Percentiles rank a stretch among this genome's conserved stretches.
phyloP scores from a whole-genome alignment of 192 early-diverging fungal species.

The Backusella luteola region DNA sequence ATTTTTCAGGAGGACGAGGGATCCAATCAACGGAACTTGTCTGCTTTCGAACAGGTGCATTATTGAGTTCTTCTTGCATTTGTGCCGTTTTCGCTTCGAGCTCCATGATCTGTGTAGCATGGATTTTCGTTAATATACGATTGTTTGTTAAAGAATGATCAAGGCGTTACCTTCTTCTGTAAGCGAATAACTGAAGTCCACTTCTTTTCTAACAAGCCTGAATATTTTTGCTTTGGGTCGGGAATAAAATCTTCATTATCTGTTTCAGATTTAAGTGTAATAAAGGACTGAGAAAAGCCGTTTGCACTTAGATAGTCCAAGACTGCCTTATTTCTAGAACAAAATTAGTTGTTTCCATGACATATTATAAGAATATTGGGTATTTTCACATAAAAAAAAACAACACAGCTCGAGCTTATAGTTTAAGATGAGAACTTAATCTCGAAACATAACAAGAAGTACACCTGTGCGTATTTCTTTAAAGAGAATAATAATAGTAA shows the following conservation, averaged over 20 bases:
- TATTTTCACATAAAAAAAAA: neutral
- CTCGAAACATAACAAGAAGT: conserved; percentile 6
- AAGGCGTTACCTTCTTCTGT: conserved; percentile 77
- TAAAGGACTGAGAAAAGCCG: conserved; percentile 67
- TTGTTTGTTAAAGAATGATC: neutral
- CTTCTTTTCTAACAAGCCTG: conserved; percentile 87
- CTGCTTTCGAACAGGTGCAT: conserved; percentile 53
- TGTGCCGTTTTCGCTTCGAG: conserved; percentile 78
- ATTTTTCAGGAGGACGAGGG: conserved; percentile 77
- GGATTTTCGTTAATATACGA: neutral
- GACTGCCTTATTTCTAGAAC: conserved; percentile 65
- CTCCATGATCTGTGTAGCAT: conserved; percentile 74
- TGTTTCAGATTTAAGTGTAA: conserved; percentile 69
- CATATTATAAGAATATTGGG: neutral
- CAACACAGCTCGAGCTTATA: neutral
- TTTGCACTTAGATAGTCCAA: conserved; percentile 84
- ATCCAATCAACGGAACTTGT: conserved; percentile 70
- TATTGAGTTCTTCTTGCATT: conserved; percentile 70
- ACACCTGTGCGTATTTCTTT: neutral
- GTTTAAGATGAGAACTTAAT: neutral
- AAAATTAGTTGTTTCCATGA: conserved; percentile 1
- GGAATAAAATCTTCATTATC: conserved; percentile 67
- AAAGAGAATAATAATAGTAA: neutral
- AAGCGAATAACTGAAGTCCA: conserved; percentile 92
- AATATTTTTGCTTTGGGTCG: conserved; percentile 73